Percentiles rank a stretch among this genome's conserved stretches.
Evolutionary conservation across 2,329 filamentous ascomycete genomes (phyloP).

Genomic region (Phyllachora maydis): DNA sequence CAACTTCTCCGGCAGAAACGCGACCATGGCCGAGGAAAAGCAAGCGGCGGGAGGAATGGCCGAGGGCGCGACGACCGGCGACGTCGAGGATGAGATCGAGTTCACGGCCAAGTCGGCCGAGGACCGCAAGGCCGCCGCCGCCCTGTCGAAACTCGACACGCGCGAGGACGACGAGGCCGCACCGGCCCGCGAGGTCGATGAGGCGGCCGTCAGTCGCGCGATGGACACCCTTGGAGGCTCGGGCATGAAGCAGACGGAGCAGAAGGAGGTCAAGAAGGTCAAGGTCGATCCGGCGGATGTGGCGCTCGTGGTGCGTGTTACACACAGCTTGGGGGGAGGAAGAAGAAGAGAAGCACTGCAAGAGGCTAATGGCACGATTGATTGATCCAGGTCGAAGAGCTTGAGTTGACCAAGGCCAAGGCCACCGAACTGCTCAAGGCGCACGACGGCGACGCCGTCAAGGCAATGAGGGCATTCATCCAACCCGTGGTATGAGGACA

Average conservation of each 20-base stretch:
- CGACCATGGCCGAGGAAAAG: conserved; percentile 36
- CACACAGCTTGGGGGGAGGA: no score
- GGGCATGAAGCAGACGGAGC: conserved; percentile 11
- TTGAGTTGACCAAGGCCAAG: conserved; percentile 50
- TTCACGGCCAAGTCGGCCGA: conserved; percentile 43
- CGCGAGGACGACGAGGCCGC: conserved; percentile 21
- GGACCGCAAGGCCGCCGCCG: conserved; percentile 57
- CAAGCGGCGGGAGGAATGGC: conserved; percentile 35
- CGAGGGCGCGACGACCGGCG: conserved; percentile 37
- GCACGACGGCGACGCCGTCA: conserved; percentile 48
- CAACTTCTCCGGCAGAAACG: neutral
- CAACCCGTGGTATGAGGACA: no score
- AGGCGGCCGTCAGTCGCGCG: conserved; percentile 49
- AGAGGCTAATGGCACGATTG: conserved; percentile 1
- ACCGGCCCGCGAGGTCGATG: conserved; percentile 33
- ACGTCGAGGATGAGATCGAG: conserved; percentile 34
- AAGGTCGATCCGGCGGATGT: conserved; percentile 61
- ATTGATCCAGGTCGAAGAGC: conserved; percentile 35
- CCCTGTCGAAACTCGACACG: conserved; percentile 48
- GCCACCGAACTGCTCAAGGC: conserved; percentile 55
- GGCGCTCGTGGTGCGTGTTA: conserved; percentile 35
- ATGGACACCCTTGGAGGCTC: conserved; percentile 38
- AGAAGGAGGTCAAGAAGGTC: conserved; percentile 33
- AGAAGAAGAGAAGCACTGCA: no score
- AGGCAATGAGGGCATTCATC: conserved; percentile 42